Evolutionary conservation across 2,329 filamentous ascomycete species (phyloP), one percentile per base, ranked within the genome.

Genomic region (Sporothrix brasiliensis): DNA sequence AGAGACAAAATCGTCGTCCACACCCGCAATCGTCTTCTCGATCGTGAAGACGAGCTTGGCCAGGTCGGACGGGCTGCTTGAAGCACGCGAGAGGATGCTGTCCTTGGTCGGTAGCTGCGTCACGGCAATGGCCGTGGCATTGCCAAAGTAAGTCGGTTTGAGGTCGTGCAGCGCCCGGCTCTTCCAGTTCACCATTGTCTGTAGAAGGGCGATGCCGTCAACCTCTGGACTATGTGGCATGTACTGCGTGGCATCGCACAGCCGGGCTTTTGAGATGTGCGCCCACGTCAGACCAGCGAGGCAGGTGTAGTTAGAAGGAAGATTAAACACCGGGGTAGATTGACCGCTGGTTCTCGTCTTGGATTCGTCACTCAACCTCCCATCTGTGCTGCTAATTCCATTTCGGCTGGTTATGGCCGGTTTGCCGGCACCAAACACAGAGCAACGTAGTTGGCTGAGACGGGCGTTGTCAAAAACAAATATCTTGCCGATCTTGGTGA

Each of bases 181-280:
- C 54, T 78, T 76, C 81, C 81, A 83, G 73, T 82, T 82, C 5
- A 81, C 81, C 67, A 81, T 81, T 53, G 81, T 81, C 74, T 80
- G 78, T 56, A 83, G 72, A 65, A 75, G 75, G 4, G 78, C 75
- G 9, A 56, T 60, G 1, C 71, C 54, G 69, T 75, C 73, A 2
- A 13, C 14, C 0, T 24, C 34, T 7, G 53, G 16, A 3, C 19
- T 16, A 19, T 56, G 49, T 4, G 49, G 50, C 2, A 71, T 49
- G 24, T 72, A 70, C 9, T 72, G 44, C 19, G 66, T 67, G 4
- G 52, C 50, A 50, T 72, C 74, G 5, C 70, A 53, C 27, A 77
- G 73, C 14, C 81, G 79, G 2, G 79, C 76, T n/a, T 74, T 76
- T 16, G 79, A 78, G 56, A 81, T 76, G 72, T 81, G 80, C 3